These are phyloP conservation scores for Podospora pseudopauciseta DNA, from an alignment of 495 filamentous ascomycete genomes.

Conservation along the genomic window DNA sequence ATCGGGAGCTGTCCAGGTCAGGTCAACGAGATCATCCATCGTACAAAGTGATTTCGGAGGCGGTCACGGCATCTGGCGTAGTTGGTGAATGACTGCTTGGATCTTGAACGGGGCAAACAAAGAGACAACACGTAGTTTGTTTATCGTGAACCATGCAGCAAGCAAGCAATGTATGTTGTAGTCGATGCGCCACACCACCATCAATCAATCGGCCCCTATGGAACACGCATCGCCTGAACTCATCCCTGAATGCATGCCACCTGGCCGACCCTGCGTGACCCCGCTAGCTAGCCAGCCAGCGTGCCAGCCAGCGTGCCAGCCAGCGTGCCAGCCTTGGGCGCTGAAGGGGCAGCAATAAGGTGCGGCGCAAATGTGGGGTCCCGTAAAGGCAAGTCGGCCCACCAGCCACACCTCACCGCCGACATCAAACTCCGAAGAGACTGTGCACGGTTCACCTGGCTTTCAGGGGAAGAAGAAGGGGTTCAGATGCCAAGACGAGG, in stretches of 20 bases:
- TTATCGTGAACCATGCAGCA: neutral
- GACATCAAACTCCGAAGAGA: neutral
- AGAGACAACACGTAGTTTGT: constrained; percentile 1
- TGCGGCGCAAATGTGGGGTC: neutral
- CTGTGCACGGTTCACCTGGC: neutral
- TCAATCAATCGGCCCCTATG: neutral
- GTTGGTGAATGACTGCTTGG: neutral
- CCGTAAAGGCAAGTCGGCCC: neutral
- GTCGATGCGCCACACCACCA: neutral
- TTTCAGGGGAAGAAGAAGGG: neutral
- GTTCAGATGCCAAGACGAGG: constrained; percentile 1
- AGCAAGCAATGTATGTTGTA: neutral
- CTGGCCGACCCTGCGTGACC: neutral
- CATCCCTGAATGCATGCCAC: neutral
- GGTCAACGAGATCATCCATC: constrained; percentile 55
- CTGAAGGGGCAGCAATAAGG: neutral
- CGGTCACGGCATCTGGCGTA: constrained; percentile 12
- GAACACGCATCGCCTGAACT: neutral
- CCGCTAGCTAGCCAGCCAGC: neutral
- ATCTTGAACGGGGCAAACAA: neutral
- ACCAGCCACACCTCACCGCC: neutral
- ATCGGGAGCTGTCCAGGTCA: constrained; percentile 50
- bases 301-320: too few relatives aligned
- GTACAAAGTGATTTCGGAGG: constrained; percentile 12
- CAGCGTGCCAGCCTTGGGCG: neutral